These are phyloP conservation scores for Aspergillus japonicus DNA, from an alignment of 2,329 filamentous ascomycete species.

Conservation along the genomic window DNA sequence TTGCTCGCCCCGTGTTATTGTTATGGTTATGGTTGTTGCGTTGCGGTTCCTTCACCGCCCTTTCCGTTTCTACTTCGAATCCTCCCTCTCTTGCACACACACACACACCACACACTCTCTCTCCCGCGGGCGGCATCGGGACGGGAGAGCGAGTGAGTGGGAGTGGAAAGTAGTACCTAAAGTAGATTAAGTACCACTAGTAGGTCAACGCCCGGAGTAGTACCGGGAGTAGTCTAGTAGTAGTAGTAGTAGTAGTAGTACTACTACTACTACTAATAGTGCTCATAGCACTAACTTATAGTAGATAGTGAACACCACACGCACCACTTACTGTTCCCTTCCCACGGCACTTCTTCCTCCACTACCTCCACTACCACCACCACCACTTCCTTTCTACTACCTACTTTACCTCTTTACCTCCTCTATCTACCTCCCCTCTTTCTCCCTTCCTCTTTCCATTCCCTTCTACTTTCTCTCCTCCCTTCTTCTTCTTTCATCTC, in stretches of 20 bases:
- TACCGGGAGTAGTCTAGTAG: too few species aligned
- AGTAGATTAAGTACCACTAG: not conserved
- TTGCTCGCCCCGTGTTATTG: too few species aligned
- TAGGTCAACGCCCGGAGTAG: too few species aligned
- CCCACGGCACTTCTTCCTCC: not conserved
- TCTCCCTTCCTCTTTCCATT: conserved; percentile 20
- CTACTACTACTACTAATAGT: too few species aligned
- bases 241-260: too few species aligned
- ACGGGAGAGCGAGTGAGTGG: too few species aligned
- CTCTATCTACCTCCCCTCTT: conserved; percentile 10
- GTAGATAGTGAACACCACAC: not conserved
- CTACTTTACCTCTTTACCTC: conserved; percentile 17
- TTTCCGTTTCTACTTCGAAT: conserved; percentile 8
- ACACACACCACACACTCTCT: not conserved
- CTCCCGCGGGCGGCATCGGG: conserved; percentile 6
- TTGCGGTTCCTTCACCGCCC: conserved; percentile 9
- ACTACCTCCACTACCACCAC: not conserved
- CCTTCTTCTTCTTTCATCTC: conserved; percentile 10
- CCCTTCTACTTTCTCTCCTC: conserved; percentile 14
- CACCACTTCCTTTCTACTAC: not conserved
- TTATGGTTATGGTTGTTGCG: not conserved
- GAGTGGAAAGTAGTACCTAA: not conserved
- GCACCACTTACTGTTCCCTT: not conserved
- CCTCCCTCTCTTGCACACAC: too few species aligned
- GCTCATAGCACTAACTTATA: too few species aligned